Base-by-base conservation (phyloP, 441 rosid genomes). In the Bruguiera hainesii region DNA sequence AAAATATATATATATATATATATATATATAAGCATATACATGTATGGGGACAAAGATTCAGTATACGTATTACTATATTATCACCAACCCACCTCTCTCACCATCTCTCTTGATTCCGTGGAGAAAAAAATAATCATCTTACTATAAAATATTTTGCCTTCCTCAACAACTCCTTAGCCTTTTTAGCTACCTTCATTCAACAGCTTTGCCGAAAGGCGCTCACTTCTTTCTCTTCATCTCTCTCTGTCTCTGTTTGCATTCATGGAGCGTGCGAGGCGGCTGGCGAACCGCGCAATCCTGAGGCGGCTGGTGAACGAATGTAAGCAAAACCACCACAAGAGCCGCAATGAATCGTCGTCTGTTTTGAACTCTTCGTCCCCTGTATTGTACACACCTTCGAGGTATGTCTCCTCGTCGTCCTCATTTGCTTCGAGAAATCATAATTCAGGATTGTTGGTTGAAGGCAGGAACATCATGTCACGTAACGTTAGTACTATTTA, bases 201-300 rank as follows among this genome's bases (percentile, higher is more conserved):
- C 31, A 7, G 61, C 37, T 73, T 21, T 58, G 25, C 16, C 46
- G 10, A 26, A 61, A 35, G 63, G 26, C 26, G 10, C 57, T n/a
- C 20, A 7, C 49, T 63, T 37, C n/a, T 29, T 23, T 19, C 60
- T 55, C 25, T 11, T 55, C 58, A 42, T 13, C 48, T 42, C 30
- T 20, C 13, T 49, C 39, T 52, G 26, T 60, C 35, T 67, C 50
- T 63, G n/a, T 18, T 29, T 66, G 2, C 61, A 50, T 21, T 68
- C 66, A 91, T 91, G 99, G 99, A 91, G 77, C 94, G 97, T 18
- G 99, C 98, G 61, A 82, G 98, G 91, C 73, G 81, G 78, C 71
- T 91, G 61, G 94, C 97, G 6, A 89, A 78, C 92, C 73, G 94
- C 79, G 97, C 92, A 39, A 80, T 86, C 84, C 74, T 91, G 51